Percentiles rank a stretch among this genome's conserved stretches.
Evolutionary conservation across 371 early-diverging fungal genomes (phyloP).

Genomic region (Mucor velutinosus): DNA sequence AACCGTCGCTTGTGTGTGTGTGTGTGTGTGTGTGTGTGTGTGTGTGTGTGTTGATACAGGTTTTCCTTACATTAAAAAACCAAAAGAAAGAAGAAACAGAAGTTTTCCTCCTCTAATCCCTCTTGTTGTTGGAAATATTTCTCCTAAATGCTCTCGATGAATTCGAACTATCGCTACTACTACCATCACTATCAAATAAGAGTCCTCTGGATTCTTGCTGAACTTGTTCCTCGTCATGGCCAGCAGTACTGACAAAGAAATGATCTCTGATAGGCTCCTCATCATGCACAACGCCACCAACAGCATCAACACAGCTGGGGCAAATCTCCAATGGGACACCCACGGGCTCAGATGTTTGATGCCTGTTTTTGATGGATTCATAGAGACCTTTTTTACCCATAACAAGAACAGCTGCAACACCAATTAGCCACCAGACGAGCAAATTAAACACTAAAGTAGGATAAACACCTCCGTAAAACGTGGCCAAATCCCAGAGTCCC

Average conservation of each 20-base stretch:
- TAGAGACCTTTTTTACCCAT: neutral
- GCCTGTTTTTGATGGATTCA: neutral
- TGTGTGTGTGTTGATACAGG: constrained; percentile 6
- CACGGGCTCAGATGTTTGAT: neutral
- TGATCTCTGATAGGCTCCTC: neutral
- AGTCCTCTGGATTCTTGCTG: neutral
- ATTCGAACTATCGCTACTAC: constrained; percentile 8
- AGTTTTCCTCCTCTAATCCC: neutral
- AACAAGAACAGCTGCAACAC: neutral
- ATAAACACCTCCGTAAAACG: constrained; percentile 48
- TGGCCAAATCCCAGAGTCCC: constrained; percentile 32
- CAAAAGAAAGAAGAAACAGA: neutral
- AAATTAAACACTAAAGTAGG: constrained; percentile 24
- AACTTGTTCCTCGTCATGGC: neutral
- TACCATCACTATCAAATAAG: neutral
- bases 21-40: neutral
- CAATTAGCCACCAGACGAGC: constrained; percentile 13
- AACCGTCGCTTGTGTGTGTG: neutral
- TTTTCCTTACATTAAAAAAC: neutral
- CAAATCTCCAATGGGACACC: constrained; percentile 3
- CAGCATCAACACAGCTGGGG: neutral
- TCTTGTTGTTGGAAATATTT: constrained; percentile 3
- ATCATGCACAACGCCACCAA: neutral
- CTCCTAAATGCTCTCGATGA: constrained; percentile 4
- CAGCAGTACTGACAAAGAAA: neutral